A percentile compares a stretch with the other conserved stretches of the same genome.
These are phyloP conservation scores for Aureobasidium sp. DNA, from an alignment of 2,329 filamentous ascomycete species.

Conservation along the genomic window DNA sequence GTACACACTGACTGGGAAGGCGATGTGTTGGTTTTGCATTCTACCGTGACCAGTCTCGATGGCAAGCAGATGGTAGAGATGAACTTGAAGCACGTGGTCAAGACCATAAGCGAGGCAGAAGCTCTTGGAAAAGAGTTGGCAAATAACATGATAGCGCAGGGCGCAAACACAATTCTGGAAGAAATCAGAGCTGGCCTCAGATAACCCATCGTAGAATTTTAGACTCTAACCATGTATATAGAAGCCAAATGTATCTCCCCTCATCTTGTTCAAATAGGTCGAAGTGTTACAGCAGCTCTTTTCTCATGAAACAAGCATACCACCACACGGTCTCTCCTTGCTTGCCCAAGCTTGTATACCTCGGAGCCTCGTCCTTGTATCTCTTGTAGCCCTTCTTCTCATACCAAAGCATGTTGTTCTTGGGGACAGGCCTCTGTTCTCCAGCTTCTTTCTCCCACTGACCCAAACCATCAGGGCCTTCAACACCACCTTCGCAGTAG, in stretches of 20 bases:
- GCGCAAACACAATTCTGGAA: constrained; percentile 72
- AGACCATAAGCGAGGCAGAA: constrained; percentile 57
- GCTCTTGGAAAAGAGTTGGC: constrained; percentile 65
- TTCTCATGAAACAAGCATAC: constrained; percentile 1
- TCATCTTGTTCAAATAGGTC: not conserved
- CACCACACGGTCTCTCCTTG: not conserved
- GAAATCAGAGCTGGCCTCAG: constrained; percentile 25
- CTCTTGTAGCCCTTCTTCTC: constrained; percentile 12
- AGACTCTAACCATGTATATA: not conserved
- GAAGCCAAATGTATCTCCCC: not conserved
- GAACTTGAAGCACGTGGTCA: constrained; percentile 44
- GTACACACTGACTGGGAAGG: constrained; percentile 53
- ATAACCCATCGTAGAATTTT: not conserved
- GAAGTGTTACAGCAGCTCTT: not conserved
- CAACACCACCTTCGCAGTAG: constrained; percentile 11
- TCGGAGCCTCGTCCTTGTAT: constrained; percentile 14
- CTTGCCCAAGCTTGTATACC: constrained; percentile 5
- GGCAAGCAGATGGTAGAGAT: constrained; percentile 64
- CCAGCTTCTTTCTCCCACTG: constrained; percentile 4
- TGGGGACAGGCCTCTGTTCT: not conserved
- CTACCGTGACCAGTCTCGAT: constrained; percentile 71
- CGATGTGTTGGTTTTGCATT: constrained; percentile 55
- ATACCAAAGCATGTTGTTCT: constrained; percentile 14
- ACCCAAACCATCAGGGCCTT: constrained; percentile 13
- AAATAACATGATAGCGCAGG: constrained; percentile 57